Percentiles rank a stretch among this genome's conserved stretches.
Evolutionary conservation across 495 filamentous ascomycete genomes (phyloP).

Genomic region (Chaetomidium leptoderma): DNA sequence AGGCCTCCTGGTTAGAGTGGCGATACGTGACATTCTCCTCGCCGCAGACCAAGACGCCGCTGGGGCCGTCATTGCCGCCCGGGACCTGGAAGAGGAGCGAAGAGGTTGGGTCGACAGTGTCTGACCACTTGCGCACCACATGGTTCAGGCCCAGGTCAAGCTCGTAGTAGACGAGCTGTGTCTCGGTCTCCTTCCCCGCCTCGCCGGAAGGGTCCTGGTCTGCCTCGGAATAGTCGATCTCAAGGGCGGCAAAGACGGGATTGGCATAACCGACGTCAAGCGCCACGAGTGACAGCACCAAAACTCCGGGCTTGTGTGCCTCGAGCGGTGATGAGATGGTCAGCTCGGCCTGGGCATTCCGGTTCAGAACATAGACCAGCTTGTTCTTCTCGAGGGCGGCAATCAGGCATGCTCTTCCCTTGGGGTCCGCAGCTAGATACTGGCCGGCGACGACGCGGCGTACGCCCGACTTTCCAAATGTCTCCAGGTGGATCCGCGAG

Average conservation of each 20-base stretch:
- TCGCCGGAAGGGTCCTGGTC: constrained; percentile 88
- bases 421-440: constrained; percentile 90
- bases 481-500: constrained; percentile 86
- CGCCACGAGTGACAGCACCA: constrained; percentile 81
- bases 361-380: constrained; percentile 96
- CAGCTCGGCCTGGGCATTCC: constrained; percentile 87
- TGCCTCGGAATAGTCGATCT: constrained; percentile 86
- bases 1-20: constrained; percentile 84
- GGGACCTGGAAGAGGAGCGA: constrained; percentile 93
- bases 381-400: constrained; percentile 98
- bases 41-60: constrained; percentile 89
- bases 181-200: constrained; percentile 77
- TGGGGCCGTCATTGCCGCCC: constrained; percentile 87
- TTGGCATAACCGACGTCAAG: constrained; percentile 96
- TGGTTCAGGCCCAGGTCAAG: constrained; percentile 92
- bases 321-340: constrained; percentile 97
- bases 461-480: constrained; percentile 96
- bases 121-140: constrained; percentile 92
- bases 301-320: constrained; percentile 89
- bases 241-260: constrained; percentile 89
- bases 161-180: constrained; percentile 92
- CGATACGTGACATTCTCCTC: constrained; percentile 93
- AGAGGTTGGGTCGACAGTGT: constrained; percentile 84
- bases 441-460: constrained; percentile 92
- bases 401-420: constrained; percentile 89